Percentiles rank a stretch among this genome's conserved stretches.
Evolutionary conservation across 495 filamentous ascomycete species (phyloP).

Genomic region (Platismatia glauca): DNA sequence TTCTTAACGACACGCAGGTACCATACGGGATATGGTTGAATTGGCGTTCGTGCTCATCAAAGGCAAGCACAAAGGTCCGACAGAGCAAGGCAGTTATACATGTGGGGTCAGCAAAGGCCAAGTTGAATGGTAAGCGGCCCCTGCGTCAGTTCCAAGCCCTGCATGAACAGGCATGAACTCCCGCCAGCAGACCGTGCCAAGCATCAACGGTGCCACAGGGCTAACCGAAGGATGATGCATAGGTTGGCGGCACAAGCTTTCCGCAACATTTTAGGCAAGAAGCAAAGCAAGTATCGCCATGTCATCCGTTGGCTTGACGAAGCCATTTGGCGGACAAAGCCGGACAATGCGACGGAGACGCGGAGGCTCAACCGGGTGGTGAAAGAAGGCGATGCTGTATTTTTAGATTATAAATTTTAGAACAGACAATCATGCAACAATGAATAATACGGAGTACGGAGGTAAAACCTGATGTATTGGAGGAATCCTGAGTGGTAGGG

Average conservation of each 20-base stretch:
- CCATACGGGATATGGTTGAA: slow-evolving; percentile 55
- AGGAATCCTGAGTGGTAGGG: no score
- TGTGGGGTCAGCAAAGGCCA: slow-evolving; percentile 56
- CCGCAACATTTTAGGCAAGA: slow-evolving; percentile 50
- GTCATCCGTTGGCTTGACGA: slow-evolving; percentile 55
- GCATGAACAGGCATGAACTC: slow-evolving; percentile 5
- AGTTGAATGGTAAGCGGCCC: slow-evolving; percentile 51
- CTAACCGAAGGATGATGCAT: slow-evolving; percentile 8
- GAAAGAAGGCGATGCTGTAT: slow-evolving; percentile 19
- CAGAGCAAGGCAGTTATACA: slow-evolving; percentile 37
- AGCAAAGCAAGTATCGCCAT: slow-evolving; percentile 56
- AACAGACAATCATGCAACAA: background rate
- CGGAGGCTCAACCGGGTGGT: slow-evolving; percentile 21
- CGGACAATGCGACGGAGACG: slow-evolving; percentile 9
- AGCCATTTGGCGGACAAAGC: slow-evolving; percentile 13
- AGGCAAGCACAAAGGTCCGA: slow-evolving; percentile 40
- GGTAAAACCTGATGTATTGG: no score
- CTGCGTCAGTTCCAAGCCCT: slow-evolving; percentile 8
- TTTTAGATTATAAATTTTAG: slow-evolving; percentile 22
- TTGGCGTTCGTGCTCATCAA: slow-evolving; percentile 59
- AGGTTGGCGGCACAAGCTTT: slow-evolving; percentile 62
- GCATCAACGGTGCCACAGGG: slow-evolving; percentile 2
- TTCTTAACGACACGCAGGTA: slow-evolving; percentile 34
- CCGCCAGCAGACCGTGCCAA: background rate
- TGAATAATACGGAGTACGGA: no score